Percentiles rank a stretch among this genome's conserved stretches.
Evolutionary conservation across 129 eudicot genomes (phyloP).

Genomic region (Escallonia rubra): DNA sequence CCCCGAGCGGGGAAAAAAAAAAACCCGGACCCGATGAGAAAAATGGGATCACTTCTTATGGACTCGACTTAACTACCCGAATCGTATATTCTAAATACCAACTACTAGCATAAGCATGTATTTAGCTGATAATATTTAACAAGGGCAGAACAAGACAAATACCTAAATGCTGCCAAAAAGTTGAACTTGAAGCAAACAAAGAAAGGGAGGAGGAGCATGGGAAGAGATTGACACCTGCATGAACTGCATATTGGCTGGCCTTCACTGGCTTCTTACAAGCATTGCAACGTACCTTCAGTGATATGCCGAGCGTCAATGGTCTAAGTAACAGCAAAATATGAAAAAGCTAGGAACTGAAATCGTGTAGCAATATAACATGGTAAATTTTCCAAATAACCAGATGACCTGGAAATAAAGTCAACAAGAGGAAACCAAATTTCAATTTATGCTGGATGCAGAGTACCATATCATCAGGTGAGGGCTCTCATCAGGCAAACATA

Average conservation of each 20-base stretch:
- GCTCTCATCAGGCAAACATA: too few species aligned
- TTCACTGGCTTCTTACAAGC: constrained; percentile 87
- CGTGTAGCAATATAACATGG: too few species aligned
- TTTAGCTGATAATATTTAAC: neutral
- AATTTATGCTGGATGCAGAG: too few species aligned
- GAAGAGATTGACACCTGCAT: constrained; percentile 52
- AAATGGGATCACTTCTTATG: too few species aligned
- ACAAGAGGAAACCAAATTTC: too few species aligned
- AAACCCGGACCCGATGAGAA: too few species aligned
- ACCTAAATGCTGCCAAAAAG: neutral
- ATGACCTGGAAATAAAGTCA: neutral
- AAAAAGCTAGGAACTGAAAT: neutral
- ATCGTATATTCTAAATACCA: too few species aligned
- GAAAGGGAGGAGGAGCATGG: neutral
- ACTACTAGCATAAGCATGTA: neutral
- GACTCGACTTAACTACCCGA: too few species aligned
- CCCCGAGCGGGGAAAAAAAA: too few species aligned
- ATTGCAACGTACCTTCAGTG: constrained; percentile 72
- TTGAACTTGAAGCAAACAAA: too few species aligned
- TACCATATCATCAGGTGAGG: too few species aligned
- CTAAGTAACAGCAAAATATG: neutral
- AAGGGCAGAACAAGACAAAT: neutral
- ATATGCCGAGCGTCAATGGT: constrained; percentile 6
- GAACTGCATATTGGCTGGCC: constrained; percentile 67
- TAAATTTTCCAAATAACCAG: neutral